Percentiles rank a stretch among this genome's conserved stretches.
Conservation (phyloP, 345 rosid species). For the Acer saccharum region DNA sequence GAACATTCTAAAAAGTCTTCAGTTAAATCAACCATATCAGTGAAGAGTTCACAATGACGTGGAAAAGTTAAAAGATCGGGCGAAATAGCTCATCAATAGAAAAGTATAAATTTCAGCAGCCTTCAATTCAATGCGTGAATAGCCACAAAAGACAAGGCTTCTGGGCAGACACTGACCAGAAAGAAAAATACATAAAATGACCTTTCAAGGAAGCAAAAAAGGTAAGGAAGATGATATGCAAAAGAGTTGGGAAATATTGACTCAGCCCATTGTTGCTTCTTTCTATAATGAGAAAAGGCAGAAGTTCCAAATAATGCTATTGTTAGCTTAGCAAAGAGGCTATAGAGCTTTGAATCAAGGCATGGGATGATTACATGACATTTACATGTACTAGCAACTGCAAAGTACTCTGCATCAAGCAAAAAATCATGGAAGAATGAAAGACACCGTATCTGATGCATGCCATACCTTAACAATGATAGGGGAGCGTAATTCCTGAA, state of each 20-base stretch:
- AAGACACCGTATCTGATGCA: background rate
- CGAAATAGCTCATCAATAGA: background rate
- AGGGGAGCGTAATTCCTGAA: slow-evolving; percentile 88
- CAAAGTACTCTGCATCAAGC: background rate
- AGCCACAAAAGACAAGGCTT: background rate
- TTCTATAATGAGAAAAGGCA: background rate
- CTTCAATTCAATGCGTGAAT: background rate
- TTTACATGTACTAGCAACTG: slow-evolving; percentile 6
- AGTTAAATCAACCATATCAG: background rate
- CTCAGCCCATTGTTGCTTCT: background rate
- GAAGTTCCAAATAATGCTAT: background rate
- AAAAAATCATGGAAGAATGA: background rate
- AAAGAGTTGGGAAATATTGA: background rate
- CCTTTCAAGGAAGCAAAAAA: background rate
- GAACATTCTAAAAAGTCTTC: background rate
- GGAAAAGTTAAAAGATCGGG: background rate
- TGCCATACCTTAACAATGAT: slow-evolving; percentile 79
- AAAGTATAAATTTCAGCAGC: slow-evolving; percentile 1
- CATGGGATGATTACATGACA: background rate
- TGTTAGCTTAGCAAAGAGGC: background rate
- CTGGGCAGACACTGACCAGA: background rate
- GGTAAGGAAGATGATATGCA: background rate
- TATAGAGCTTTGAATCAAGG: slow-evolving; percentile 11
- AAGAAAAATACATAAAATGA: background rate
- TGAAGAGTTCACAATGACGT: background rate